Conservation (phyloP, 2,329 filamentous ascomycete genomes). For the Curvularia sp. region DNA sequence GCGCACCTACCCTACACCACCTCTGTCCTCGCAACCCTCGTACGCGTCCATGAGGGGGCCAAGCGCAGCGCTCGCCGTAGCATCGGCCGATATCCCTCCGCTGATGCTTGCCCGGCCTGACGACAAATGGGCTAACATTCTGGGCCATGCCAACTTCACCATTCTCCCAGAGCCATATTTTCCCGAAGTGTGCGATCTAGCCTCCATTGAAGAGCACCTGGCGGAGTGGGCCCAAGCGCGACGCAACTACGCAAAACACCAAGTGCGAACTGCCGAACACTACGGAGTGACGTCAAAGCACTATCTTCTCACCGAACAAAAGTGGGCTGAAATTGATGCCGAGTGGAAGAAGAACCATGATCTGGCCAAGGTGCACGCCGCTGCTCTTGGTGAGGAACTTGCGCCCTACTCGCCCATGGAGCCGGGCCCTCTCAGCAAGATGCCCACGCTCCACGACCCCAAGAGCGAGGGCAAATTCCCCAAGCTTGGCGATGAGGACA, state of each 20-base stretch:
- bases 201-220: constrained; percentile 69
- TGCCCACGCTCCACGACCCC: constrained; percentile 73
- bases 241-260: constrained; percentile 86
- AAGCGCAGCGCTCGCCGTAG: constrained; percentile 56
- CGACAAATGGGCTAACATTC: constrained; percentile 82
- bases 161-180: constrained; percentile 83
- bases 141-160: constrained; percentile 93
- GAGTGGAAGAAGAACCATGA: constrained; percentile 77
- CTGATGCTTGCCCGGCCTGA: constrained; percentile 73
- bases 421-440: constrained; percentile 65
- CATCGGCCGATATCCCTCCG: constrained; percentile 65
- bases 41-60: constrained; percentile 71
- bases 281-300: constrained; percentile 90
- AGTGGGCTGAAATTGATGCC: constrained; percentile 82
- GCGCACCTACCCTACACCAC: constrained; percentile 66
- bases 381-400: constrained; percentile 44
- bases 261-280: constrained; percentile 86
- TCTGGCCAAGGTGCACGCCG: constrained; percentile 60
- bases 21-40: constrained; percentile 79
- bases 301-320: constrained; percentile 82
- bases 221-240: constrained; percentile 84
- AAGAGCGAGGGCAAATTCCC: constrained; percentile 81
- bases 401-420: constrained; percentile 54
- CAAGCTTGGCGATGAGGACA: constrained; percentile 85
- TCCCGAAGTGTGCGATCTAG: constrained; percentile 67